Evolutionary conservation across 305 asterid species (phyloP), one percentile per base, ranked within the genome.

Genomic region (Fraxinus floribunda): DNA sequence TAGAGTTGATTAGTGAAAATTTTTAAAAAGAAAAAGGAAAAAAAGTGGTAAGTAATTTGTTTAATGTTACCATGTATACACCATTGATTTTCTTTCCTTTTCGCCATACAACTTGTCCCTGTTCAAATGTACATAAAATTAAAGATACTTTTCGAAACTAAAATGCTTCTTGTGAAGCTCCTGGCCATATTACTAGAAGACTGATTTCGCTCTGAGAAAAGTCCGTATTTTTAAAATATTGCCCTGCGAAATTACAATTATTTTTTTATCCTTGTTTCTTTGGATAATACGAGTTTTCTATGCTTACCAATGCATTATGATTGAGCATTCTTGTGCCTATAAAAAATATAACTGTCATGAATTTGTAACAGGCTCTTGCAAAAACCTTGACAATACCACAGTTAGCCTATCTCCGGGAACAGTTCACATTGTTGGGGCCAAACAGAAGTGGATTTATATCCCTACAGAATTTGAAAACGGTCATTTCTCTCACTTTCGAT

Each of bases 341-440:
- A 68, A 29, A 68, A 11, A 24, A 26, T 29, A 6, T 29, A 4
- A 29, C 13, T 26, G 38, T 24, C 6, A 6, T 68, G 75, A 26
- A 68, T 29, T 68, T 73, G 44, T 77, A 15, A 36, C 86, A 91
- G 94, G 90, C 94, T 80, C 92, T 91, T 80, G 93, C 95, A 36
- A 89, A 84, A 85, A 89, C 92, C 7, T 80, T 91, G 89, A 90
- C 92, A 1, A 72, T 88, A 52, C 81, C 92, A 5, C 92, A 91
- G 82, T 85, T 90, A 32, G 85, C 90, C 76, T 91, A 91, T 85
- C 93, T 91, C 64, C 89, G 90, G 30, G 95, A 91, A 80, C 95
- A 91, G 86, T 91, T 91, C 87, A 83, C 89, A 8, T 39, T 90
- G 71, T 68, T 91, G 10, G 90, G 90, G 75, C 95, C 93, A 75